Conservation (phyloP, 306 rosid genomes). For the Sophora flavescens region DNA sequence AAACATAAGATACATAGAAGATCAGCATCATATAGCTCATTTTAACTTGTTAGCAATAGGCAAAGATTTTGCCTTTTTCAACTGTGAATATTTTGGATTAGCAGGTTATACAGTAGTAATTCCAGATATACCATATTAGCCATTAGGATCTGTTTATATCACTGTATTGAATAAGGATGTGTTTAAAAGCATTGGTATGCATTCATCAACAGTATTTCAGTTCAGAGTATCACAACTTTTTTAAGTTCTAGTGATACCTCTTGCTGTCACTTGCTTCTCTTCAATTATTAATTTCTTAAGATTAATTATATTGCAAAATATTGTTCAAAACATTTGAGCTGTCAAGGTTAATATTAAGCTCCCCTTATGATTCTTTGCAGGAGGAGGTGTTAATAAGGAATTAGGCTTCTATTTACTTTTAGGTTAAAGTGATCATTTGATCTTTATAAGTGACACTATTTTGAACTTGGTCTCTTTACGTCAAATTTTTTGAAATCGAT, state of each 20-base stretch:
- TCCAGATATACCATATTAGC: conserved; percentile 37
- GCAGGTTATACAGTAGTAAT: conserved; percentile 35
- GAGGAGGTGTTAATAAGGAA: neutral
- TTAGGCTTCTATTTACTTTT: neutral
- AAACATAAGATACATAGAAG: conserved; percentile 41
- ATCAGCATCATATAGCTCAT: conserved; percentile 60
- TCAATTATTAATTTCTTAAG: neutral
- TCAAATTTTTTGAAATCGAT: too few relatives aligned
- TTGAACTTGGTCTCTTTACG: too few relatives aligned
- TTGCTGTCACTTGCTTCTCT: conserved; percentile 21
- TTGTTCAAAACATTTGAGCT: neutral
- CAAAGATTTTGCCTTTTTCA: conserved; percentile 21
- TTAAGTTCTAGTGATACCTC: neutral
- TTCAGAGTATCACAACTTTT: neutral
- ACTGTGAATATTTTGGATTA: conserved; percentile 40
- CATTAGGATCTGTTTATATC: conserved; percentile 42
- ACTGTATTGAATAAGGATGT: conserved; percentile 36
- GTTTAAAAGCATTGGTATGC: neutral
- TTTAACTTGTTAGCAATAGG: conserved; percentile 42
- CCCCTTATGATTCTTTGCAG: conserved; percentile 4
- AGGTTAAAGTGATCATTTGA: too few relatives aligned
- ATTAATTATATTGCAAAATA: neutral
- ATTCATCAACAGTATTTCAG: neutral
- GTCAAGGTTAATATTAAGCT: neutral
- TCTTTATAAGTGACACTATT: too few relatives aligned